Base-by-base conservation (phyloP, 2,329 filamentous ascomycete species). In the Paecilomyces variotii region DNA sequence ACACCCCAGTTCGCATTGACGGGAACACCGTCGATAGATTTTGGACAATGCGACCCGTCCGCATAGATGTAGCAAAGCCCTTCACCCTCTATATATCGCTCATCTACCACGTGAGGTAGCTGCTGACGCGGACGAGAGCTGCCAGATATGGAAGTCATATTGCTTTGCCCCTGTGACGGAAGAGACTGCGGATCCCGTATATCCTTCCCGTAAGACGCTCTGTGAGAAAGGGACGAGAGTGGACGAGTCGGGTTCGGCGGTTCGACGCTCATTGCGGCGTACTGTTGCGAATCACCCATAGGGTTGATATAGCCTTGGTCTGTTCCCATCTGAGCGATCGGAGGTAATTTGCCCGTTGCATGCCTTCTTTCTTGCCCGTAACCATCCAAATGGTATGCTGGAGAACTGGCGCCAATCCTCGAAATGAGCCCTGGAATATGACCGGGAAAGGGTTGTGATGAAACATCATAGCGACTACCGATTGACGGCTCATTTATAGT, bases 1-100 rank as follows among this genome's bases (percentile, higher is more conserved):
- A 96, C 86, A 14, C 92, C 91, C 92, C 92, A 96, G 64, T 90
- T 89, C 1, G 91, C 90, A 70, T 96, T 96, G 56, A 96, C 91
- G 0, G 82, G 81, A 70, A 96, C 89, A 19, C 91, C 91, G 66
- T 96, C 90, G 62, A 96, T 92, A 28, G 89, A 79, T 39, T 89
- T 90, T 67, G 89, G 90, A 77, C 89, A 93, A 70, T 90, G 87
- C 56, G 86, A 88, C 30, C 89, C 89, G 69, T 95, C 90, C 63
- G 93, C 90, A 70, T 94, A 94, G 62, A 94, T 87, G 70, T 91
- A 94, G 76, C 89, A 94, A 67, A 88, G 73, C 2, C 90, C 90
- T 72, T 94, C 89, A 7, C 89, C 90, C 0, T 87, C 84, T 3
- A 94, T 67, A 26, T 72, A 70, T 39, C 71, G 68, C 60, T 79